Evolutionary conservation across 768 basidiomycete species (phyloP), one percentile per base, ranked within the genome.

Genomic region (Pisolithus microcarpus): DNA sequence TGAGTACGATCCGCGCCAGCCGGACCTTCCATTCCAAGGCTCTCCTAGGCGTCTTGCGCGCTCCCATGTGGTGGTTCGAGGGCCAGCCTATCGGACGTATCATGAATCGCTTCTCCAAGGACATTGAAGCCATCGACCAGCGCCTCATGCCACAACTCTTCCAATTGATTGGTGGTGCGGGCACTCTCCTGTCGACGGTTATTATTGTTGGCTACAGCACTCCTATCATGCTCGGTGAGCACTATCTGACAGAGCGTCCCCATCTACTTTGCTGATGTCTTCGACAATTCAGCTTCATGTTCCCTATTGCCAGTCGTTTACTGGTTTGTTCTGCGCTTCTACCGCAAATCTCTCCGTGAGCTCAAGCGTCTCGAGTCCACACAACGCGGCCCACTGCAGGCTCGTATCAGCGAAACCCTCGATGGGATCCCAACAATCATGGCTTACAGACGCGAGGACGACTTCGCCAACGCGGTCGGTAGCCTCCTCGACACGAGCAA

Each of bases 351-450:
- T 10, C 70, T 75, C 0, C 67, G 76, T 18, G 75, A 77, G 57
- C 69, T 78, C 62, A 79, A 79, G 61, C 58, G 59, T 39, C 43
- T 62, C 56, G 76, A 78, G 55, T 71, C 73, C 39, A 64, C 70
- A 39, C 68, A 76, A 5, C 74, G 75, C 11, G 73, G 72, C 7
- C 68, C 72, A 3, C 72, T 80, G 18, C 78, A 80, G 52, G 70
- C 75, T 2, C 74, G 75, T 49, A 78, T 79, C 63, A 71, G 69
- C 39, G 79, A 80, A 61, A 74, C 72, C 2, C 66, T 80, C 5
- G 70, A 70, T 19, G 79, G 78, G 4, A 69, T 69, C 23, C 62
- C 65, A 3, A 76, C 75, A 10, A 73, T 78, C 40, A 69, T 78
- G 45, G 77, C 77, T 4, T 80, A 75, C 52, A 68, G 70, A 49